phyloP scores from a whole-genome alignment of 768 basidiomycete species.

The Suillus weaverae region DNA sequence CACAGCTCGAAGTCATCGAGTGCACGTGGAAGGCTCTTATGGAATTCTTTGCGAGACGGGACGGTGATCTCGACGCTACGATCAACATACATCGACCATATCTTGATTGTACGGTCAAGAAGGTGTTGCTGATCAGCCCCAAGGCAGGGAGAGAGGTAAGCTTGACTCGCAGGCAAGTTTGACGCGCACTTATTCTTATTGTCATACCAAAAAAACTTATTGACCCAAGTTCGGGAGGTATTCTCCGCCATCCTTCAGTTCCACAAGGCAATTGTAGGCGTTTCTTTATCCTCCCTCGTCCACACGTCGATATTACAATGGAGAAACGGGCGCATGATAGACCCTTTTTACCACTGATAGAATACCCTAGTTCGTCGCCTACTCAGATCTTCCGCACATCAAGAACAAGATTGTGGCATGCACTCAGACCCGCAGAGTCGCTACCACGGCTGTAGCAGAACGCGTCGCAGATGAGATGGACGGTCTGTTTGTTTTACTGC shows the following conservation, averaged over 20 bases:
- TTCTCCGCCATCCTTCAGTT: constrained; percentile 82
- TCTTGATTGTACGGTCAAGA: constrained; percentile 80
- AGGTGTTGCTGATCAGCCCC: constrained; percentile 70
- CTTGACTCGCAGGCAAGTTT: constrained; percentile 1
- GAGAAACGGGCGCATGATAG: too few relatives aligned
- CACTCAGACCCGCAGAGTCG: constrained; percentile 94
- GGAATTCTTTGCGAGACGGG: constrained; percentile 83
- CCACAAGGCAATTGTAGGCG: constrained; percentile 76
- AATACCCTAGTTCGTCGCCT: constrained; percentile 96
- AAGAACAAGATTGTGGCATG: constrained; percentile 92
- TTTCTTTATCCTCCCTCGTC: background rate
- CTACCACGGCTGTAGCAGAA: constrained; percentile 97
- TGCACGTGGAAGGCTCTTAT: constrained; percentile 88
- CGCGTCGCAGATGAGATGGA: constrained; percentile 99
- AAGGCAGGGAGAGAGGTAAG: constrained; percentile 78
- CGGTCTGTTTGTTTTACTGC: constrained; percentile 49
- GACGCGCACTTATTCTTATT: background rate
- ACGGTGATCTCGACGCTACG: constrained; percentile 92
- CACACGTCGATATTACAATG: too few relatives aligned
- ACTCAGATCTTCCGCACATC: constrained; percentile 88
- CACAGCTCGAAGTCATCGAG: constrained; percentile 93
- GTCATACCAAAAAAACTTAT: constrained; percentile 58
- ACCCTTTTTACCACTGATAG: constrained; percentile 43
- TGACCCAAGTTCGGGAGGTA: constrained; percentile 74
- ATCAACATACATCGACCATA: constrained; percentile 89